Evolutionary conservation across 2,329 filamentous ascomycete genomes (phyloP), one percentile per base, ranked within the genome.

Genomic region (Zasmidium cellare): DNA sequence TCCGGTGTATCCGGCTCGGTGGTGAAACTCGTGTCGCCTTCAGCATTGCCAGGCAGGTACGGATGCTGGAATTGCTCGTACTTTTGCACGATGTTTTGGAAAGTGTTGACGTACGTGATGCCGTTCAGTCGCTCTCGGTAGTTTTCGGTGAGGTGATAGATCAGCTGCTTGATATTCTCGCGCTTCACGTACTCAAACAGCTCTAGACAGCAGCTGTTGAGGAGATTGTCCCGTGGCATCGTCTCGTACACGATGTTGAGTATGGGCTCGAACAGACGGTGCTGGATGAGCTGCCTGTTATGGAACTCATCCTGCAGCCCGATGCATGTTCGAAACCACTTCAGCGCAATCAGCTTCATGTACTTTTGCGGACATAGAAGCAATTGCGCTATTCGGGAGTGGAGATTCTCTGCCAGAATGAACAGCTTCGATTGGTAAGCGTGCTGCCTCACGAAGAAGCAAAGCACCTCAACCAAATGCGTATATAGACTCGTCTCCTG

Each of bases 171-270:
- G 68, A 92, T 82, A 55, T 87, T 87, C 67, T 96, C 90, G 23
- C 79, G 77, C 71, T 88, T 91, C 68, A 97, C 90, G 69, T 88
- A 92, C 69, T 96, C 92, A 64, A 99, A 97, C 46, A 99, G 84
- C 70, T 99, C 94, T 9, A 97, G 81, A 67, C 91, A 96, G 9
- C 92, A 93, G 0, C 93, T 97, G 73, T 94, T 96, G 28, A 97
- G 82, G 2, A 99, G 81, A 66, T 97, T 97, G 74, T 99, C 93
- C 45, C 92, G 86, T 1, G 92, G 91, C 84, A 97, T 89, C 0
- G 91, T 94, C 64, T 90, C 85, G 55, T 89, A 84, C 31, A 97
- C 83, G 38, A 97, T 87, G 65, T 94, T 86, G 14, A 99, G 80
- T 31, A 97, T 90, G 0, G 92, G 89, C 44, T 89, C 90, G 58